Evolutionary conservation across 2,329 filamentous ascomycete genomes (phyloP).

Genomic region (Didymosphaeria variabile): DNA sequence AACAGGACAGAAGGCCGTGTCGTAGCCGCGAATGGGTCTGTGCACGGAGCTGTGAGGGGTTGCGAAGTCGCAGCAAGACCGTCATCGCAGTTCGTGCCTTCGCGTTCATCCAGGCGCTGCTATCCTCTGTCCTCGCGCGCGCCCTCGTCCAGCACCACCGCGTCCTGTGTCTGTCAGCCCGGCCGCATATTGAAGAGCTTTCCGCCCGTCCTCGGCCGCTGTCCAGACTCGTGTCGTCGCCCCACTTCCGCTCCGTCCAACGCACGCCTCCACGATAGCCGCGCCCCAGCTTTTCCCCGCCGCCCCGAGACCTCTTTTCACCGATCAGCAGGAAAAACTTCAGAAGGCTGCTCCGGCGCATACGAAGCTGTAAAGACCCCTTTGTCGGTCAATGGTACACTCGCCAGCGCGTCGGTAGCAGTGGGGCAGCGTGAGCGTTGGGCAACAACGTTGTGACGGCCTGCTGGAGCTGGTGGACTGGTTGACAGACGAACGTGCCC

Average conservation of each 20-base stretch:
- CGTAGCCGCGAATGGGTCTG: slow-evolving; percentile 9
- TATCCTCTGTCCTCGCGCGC: background rate
- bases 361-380: background rate
- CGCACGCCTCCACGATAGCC: background rate
- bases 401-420: slow-evolving; percentile 1
- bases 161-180: background rate
- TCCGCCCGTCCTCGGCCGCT: background rate
- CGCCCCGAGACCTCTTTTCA: background rate
- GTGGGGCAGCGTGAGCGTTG: slow-evolving; percentile 8
- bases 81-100: slow-evolving; percentile 4
- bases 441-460: slow-evolving; percentile 3
- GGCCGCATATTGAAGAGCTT: background rate
- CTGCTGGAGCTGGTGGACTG: slow-evolving; percentile 2
- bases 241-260: slow-evolving; percentile 5
- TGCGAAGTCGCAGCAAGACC: background rate
- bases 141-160: background rate
- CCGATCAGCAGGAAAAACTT: background rate
- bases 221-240: background rate
- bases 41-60: slow-evolving; percentile 6
- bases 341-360: background rate
- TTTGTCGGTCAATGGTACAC: background rate
- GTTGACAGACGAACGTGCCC: background rate
- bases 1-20: background rate
- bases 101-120: background rate
- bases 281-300: slow-evolving; percentile 15